Evolutionary conservation across 1,284 basidiomycete species (phyloP), one percentile per base, ranked within the genome.

Genomic region (Lignosus rhinocerotis): DNA sequence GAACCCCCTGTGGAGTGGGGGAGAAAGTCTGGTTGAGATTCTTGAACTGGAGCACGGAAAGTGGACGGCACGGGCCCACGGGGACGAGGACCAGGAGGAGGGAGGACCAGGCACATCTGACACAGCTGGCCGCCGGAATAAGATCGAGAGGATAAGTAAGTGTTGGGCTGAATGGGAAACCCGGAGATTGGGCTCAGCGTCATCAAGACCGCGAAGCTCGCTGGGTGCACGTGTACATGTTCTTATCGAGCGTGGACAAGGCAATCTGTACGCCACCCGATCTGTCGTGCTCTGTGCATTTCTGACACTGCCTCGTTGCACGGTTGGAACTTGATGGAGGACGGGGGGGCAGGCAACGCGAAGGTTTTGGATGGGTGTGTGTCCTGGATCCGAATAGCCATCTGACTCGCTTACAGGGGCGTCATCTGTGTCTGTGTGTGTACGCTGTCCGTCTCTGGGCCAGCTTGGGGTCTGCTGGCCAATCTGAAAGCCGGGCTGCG

Each of bases 211-310:
- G 62, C 62, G 62, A 64, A 64, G 57, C 52, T 58, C 57, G 30
- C 32, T 14, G 14, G 43, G 36, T 5, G 53, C 62, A 61, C 57
- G 62, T 57, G 62, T 59, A 30, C 38, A n/a, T 43, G 50, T 61
- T 59, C 62, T 61, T 64, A 61, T 64, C 62, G 62, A 59, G 62
- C 62, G 59, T 64, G 59, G 51, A 46, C 62, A 49, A 64, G 62
- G 59, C 59, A 61, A 64, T 64, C 62, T 64, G 55, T 57, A 59
- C 61, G 59, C 53, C 62, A 51, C 62, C 62, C 62, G 62, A 64
- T 64, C 62, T 55, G 52, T 42, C 36, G 36, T 52, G 44, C 38
- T 41, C 50, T 52, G 45, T 48, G 51, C 7, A 21, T 30, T 51
- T 38, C 50, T 50, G 9, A 11, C 16, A 16, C 41, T 11, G 61